phyloP scores from a whole-genome alignment of 2,329 filamentous ascomycete species.

The Penicillium oxalicum region DNA sequence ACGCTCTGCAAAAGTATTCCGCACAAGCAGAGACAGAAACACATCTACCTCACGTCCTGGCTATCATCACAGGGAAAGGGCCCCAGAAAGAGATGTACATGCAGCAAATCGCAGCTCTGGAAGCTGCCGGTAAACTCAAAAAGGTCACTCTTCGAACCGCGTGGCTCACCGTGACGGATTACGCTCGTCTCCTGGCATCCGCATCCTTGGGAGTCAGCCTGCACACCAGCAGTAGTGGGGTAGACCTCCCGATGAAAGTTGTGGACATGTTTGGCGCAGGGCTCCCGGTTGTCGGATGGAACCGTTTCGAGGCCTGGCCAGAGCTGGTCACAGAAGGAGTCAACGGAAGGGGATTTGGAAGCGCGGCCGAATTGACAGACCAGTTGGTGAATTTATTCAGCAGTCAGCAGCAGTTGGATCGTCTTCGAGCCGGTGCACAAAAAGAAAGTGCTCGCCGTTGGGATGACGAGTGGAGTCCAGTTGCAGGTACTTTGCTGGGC shows the following conservation, averaged over 20 bases:
- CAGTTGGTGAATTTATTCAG: slow-evolving; percentile 62
- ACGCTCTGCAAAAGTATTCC: slow-evolving; percentile 73
- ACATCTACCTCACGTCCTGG: slow-evolving; percentile 62
- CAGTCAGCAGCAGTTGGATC: slow-evolving; percentile 50
- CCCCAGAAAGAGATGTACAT: slow-evolving; percentile 76
- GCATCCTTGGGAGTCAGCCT: slow-evolving; percentile 87
- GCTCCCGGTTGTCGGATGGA: slow-evolving; percentile 82
- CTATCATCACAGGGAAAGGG: slow-evolving; percentile 91
- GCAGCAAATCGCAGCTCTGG: slow-evolving; percentile 56
- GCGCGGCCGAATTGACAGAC: slow-evolving; percentile 57
- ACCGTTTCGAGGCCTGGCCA: slow-evolving; percentile 76
- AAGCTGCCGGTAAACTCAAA: slow-evolving; percentile 56
- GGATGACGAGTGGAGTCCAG: slow-evolving; percentile 87
- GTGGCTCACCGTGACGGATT: slow-evolving; percentile 79
- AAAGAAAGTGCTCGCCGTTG: slow-evolving; percentile 71
- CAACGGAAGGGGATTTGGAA: slow-evolving; percentile 82
- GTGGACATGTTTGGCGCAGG: slow-evolving; percentile 98
- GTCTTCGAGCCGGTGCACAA: slow-evolving; percentile 62
- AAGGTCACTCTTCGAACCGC: slow-evolving; percentile 70
- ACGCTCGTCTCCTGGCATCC: slow-evolving; percentile 73
- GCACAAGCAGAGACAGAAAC: slow-evolving; percentile 40
- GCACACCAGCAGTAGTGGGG: slow-evolving; percentile 88
- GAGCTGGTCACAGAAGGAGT: slow-evolving; percentile 84
- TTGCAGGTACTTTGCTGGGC: slow-evolving; percentile 67
- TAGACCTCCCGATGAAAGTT: slow-evolving; percentile 98